Evolutionary conservation across 2,329 filamentous ascomycete genomes (phyloP).

Genomic region (Colletotrichum camelliae): DNA sequence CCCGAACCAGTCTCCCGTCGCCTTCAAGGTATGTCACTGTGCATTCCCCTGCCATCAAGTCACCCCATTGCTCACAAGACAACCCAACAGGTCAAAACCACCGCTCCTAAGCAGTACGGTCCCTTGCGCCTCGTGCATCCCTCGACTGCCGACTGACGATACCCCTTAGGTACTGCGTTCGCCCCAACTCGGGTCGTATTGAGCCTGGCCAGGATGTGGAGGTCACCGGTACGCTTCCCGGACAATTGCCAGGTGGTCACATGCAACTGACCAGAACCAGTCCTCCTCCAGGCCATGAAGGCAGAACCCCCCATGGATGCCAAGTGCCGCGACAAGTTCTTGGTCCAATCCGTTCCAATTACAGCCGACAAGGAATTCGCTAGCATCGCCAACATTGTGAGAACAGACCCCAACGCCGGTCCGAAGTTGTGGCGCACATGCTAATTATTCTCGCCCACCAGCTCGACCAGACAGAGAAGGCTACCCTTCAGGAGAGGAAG

Average conservation of each 20-base stretch:
- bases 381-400: constrained; percentile 63
- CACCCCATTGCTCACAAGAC: constrained; percentile 8
- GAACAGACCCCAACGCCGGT: constrained; percentile 21
- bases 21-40: constrained; percentile 67
- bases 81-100: constrained; percentile 86
- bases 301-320: constrained; percentile 84
- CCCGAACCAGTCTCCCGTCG: constrained; percentile 65
- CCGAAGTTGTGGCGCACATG: background rate
- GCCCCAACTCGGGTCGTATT: constrained; percentile 95
- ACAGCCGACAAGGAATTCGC: constrained; percentile 82
- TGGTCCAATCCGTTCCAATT: constrained; percentile 90
- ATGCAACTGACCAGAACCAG: constrained; percentile 49
- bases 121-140: constrained; percentile 24
- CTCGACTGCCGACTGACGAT: constrained; percentile 27
- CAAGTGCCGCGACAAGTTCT: constrained; percentile 96
- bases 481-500: constrained; percentile 87
- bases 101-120: constrained; percentile 95
- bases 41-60: background rate
- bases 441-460: constrained; percentile 38
- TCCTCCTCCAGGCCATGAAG: constrained; percentile 98
- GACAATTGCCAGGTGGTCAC: constrained; percentile 22
- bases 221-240: constrained; percentile 75
- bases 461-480: constrained; percentile 83
- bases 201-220: constrained; percentile 89
- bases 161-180: constrained; percentile 84